Base-by-base conservation (phyloP, 2,329 filamentous ascomycete genomes). In the Basipetospora sp. region DNA sequence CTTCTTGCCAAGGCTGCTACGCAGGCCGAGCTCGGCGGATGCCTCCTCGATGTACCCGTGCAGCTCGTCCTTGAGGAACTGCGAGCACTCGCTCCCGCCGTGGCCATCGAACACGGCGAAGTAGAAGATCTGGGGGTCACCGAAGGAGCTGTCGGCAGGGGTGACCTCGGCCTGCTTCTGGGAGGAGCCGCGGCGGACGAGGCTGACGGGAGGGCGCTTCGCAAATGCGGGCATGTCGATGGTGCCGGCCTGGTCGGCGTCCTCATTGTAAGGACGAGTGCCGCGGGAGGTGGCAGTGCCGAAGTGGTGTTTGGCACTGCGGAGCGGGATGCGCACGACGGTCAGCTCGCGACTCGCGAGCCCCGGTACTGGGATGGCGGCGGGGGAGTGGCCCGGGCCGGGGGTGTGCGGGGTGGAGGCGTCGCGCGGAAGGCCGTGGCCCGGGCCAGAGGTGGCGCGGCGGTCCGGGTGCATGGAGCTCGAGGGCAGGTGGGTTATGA, bases 21-120 rank as follows among this genome's bases (percentile, higher is more conserved):
- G 65, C 19, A 94, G 62, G 43, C 80, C 79, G 51, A 96, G 93
- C 14, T 77, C 67, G 40, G 66, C 64, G 0, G 84, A 82, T 0
- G 85, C 74, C 46, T 84, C 71, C 57, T 98, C 88, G 26, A 98
- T 77, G 54, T 94, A 96, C 8, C 74, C 73, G 54, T 94, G 90
- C 42, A 98, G 62, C 51, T 81, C 74, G 42, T 94, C 83, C 41
- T 77, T 71, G 46, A 96, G 58, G 48, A 94, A 96, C 14, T 80
- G 77, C 42, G 85, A 86, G 56, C 90, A 96, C 54, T 94, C 82
- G 15, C 65, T 71, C 15, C 90, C 90, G 8, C 90, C 90, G 60
- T 98, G 90, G 3, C 90, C 90, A 57, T 98, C 90, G 51, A 96
- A 98, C 1, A 96, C 77, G 2, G 74, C 87, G 66, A 94, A 98